These are phyloP conservation scores for Sonneratia caseolaris DNA, from an alignment of 345 rosid genomes.

Conservation along the genomic window DNA sequence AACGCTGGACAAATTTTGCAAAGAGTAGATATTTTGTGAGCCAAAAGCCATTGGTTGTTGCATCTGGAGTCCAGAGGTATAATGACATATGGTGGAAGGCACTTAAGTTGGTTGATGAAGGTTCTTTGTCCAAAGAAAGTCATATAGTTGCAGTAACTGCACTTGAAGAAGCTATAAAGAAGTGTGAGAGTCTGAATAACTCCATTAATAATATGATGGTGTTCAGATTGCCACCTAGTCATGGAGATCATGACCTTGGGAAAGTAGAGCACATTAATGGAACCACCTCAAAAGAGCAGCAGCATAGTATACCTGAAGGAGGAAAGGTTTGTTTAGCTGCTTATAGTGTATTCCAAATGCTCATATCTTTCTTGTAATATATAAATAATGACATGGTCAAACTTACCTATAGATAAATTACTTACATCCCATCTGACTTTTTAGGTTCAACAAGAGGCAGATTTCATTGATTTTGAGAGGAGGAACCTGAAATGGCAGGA, in stretches of 20 bases:
- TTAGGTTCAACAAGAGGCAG: background rate
- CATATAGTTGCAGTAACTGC: background rate
- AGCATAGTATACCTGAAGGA: background rate
- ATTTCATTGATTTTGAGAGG: background rate
- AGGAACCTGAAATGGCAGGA: background rate
- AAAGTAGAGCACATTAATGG: background rate
- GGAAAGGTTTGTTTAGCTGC: conserved; percentile 3
- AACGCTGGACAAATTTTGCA: conserved; percentile 26
- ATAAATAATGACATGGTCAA: background rate
- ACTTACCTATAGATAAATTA: background rate
- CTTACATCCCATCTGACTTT: background rate
- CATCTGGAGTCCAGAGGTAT: background rate
- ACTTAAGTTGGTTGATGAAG: conserved; percentile 1
- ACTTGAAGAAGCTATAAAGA: conserved; percentile 3
- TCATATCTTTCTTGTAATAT: background rate
- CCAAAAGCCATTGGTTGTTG: background rate
- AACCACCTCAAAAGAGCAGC: background rate
- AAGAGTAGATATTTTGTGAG: background rate
- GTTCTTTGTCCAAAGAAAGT: conserved; percentile 1
- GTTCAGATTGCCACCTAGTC: background rate
- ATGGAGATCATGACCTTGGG: background rate
- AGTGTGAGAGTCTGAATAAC: background rate
- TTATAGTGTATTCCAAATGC: background rate
- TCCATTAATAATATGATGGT: background rate
- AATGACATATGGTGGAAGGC: background rate